These are phyloP conservation scores for Starmerella khaoyaiensis DNA, from an alignment of 805 yeast genomes.

Conservation along the genomic window DNA sequence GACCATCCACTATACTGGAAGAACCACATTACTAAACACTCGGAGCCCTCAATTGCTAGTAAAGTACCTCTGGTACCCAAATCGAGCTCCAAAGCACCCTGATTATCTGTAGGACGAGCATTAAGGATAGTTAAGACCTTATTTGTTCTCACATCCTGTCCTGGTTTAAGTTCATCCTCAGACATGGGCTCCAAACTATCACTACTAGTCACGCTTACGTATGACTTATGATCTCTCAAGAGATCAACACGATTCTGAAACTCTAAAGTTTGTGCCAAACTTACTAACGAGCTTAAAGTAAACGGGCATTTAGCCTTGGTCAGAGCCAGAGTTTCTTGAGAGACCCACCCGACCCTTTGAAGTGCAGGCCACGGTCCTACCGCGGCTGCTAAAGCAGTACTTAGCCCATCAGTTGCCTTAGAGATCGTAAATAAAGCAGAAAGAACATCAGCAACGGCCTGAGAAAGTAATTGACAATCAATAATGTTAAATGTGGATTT, in stretches of 20 bases:
- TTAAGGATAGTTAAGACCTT: conserved; percentile 38
- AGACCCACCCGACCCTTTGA: conserved; percentile 36
- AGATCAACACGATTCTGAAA: conserved; percentile 32
- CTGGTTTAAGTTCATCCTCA: conserved; percentile 32
- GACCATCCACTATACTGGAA: conserved; percentile 81
- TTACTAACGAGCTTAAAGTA: conserved; percentile 44
- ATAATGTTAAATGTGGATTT: conserved; percentile 8
- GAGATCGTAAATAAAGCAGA: conserved; percentile 10
- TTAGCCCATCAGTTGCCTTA: conserved; percentile 15
- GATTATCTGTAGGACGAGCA: conserved; percentile 40
- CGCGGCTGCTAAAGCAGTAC: conserved; percentile 31
- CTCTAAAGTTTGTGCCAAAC: conserved; percentile 11
- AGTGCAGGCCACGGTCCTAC: conserved; percentile 36
- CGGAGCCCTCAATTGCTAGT: conserved; percentile 33
- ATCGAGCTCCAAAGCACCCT: conserved; percentile 35
- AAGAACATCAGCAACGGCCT: conserved; percentile 22
- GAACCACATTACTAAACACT: conserved; percentile 45
- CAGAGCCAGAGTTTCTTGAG: conserved; percentile 37
- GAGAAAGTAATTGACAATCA: conserved; percentile 13
- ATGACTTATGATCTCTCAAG: conserved; percentile 46
- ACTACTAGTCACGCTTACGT: conserved; percentile 30
- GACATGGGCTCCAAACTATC: conserved; percentile 25
- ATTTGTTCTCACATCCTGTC: conserved; percentile 28
- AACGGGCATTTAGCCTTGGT: conserved; percentile 66
- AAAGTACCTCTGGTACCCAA: conserved; percentile 59